Conservation (phyloP, 192 early-diverging fungal species). For the Coemansia sp. region DNA sequence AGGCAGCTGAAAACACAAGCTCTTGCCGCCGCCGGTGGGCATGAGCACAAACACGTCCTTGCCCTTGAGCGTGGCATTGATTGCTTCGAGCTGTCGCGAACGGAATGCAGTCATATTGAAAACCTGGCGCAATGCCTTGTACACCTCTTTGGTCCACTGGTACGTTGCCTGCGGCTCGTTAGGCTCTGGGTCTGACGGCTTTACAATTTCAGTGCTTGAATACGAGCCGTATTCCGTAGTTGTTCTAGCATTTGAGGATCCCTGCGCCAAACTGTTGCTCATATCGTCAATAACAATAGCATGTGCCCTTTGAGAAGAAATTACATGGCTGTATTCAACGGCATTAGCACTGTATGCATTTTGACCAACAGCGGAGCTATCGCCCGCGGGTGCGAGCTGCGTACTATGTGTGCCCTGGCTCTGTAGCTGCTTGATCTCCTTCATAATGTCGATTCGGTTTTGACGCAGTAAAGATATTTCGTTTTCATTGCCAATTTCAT, state of each 20-base stretch:
- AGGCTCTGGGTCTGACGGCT: conserved; percentile 43
- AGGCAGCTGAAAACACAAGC: conserved; percentile 92
- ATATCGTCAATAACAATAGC: background rate
- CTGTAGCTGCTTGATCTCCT: conserved; percentile 29
- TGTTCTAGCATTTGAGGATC: background rate
- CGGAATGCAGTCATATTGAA: conserved; percentile 81
- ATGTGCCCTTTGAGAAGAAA: background rate
- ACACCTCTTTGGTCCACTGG: conserved; percentile 74
- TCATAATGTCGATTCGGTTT: conserved; percentile 35
- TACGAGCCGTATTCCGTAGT: background rate
- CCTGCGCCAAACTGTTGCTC: background rate
- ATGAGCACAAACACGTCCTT: conserved; percentile 94
- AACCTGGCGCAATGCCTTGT: conserved; percentile 61
- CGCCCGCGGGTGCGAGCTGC: background rate
- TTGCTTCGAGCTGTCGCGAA: conserved; percentile 82
- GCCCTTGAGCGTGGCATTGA: conserved; percentile 81
- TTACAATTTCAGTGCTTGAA: conserved; percentile 16
- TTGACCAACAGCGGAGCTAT: background rate
- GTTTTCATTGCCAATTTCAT: conserved; percentile 48
- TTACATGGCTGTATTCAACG: background rate
- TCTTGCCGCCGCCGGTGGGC: conserved; percentile 98
- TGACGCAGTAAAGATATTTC: conserved; percentile 45
- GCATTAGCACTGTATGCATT: background rate
- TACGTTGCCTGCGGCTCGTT: conserved; percentile 35
- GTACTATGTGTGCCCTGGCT: background rate